These are phyloP conservation scores for Sporothrix globosa DNA, from an alignment of 2,329 filamentous ascomycete species.

Conservation along the genomic window DNA sequence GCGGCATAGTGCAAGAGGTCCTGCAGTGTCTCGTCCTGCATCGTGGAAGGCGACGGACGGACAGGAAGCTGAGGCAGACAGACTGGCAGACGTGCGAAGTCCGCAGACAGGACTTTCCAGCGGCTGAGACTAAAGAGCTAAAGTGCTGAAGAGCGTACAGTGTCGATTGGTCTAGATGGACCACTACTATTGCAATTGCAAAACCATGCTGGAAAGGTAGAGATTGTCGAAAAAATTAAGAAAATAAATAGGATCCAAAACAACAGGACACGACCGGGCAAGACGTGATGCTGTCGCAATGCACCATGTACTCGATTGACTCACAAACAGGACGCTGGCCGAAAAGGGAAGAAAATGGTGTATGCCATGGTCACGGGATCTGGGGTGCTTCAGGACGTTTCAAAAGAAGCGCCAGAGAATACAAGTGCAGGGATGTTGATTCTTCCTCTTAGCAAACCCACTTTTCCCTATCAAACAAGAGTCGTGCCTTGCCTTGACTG, in stretches of 20 bases:
- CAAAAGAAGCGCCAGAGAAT: background rate
- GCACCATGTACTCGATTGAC: background rate
- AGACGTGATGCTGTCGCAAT: constrained; percentile 10
- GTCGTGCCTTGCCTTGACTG: no score
- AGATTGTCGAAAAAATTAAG: background rate
- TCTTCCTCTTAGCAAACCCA: no score
- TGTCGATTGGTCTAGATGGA: background rate
- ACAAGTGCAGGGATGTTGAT: background rate
- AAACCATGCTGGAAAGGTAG: background rate
- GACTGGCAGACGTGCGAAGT: background rate
- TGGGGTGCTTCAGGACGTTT: background rate
- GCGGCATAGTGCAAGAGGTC: constrained; percentile 60
- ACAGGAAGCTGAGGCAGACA: background rate
- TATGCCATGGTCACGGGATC: constrained; percentile 9
- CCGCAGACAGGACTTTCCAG: background rate
- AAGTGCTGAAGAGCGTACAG: background rate
- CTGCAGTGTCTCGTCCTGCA: constrained; percentile 31
- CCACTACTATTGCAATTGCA: background rate
- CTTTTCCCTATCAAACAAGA: no score
- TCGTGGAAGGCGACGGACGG: background rate
- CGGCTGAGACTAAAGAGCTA: background rate
- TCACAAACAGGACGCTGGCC: background rate
- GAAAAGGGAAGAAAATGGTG: background rate
- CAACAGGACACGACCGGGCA: background rate
- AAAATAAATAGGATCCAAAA: background rate